Base-by-base conservation (phyloP, 108 stramenopile species). In the Phaeodactylum tricornutum region DNA sequence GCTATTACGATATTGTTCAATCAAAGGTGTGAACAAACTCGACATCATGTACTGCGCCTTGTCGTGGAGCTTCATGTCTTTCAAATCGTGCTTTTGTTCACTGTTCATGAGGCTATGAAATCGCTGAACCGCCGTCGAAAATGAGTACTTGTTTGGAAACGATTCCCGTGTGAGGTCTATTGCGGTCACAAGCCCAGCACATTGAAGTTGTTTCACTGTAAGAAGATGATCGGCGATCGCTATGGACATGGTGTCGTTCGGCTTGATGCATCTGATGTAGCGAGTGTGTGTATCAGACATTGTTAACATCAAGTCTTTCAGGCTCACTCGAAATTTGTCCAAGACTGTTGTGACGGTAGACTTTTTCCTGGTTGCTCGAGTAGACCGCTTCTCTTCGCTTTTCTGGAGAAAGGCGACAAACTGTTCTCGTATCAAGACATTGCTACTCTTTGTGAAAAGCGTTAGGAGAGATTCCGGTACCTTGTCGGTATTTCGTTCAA, bases 121-220 rank as follows among this genome's bases (percentile, higher is more conserved):
- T 23, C 83, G 67, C 26, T 70, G 61, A 50, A 62, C 48, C 14
- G 94, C 71, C 15, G 73, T 63, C 17, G 68, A 71, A 49, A 87
- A 85, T 23, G 72, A 31, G 30, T 95, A 64, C 23, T 76, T 89
- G 48, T 93, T 91, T 12, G 97, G 95, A 67, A 85, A 95, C 26
- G 79, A 93, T 37, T 93, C 89, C 20, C 93, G 67, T 9, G 84
- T 71, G 21, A 98, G 89, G 3, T 63, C 66, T 29, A 88, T 73
- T 21, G 95, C 93, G 50, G 94, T 94, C 23, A 94, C 69, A 20
- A 98, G 79, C 16, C 97, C 97, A 21, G 92, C 90, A 54, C 91
- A 95, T 56, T 91, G 67, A 4, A 98, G 72, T 57, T 98, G 97
- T 19, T 67, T 56, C 43, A 93, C 64, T 21, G 88, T 86, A 31